phyloP scores from a whole-genome alignment of 2,329 filamentous ascomycete species.

The Mycosphaerella arachidis region DNA sequence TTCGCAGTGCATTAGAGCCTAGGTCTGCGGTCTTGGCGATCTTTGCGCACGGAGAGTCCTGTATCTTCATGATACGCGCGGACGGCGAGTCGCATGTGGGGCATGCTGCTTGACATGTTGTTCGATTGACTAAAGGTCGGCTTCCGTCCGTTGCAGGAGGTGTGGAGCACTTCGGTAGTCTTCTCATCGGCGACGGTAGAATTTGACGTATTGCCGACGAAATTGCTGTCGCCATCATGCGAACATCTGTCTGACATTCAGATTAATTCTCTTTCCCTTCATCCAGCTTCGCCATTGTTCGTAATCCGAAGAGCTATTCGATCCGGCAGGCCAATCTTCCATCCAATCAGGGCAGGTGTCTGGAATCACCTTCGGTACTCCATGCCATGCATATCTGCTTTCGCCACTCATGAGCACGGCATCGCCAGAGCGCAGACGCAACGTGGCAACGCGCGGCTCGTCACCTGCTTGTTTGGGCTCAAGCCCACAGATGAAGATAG shows the following conservation, averaged over 20 bases:
- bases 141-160: no score
- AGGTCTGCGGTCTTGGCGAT: no score
- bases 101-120: no score
- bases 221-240: slow-evolving; percentile 5
- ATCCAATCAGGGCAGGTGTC: slow-evolving; percentile 74
- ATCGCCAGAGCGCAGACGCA: slow-evolving; percentile 78
- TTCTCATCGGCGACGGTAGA: no score
- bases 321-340: slow-evolving; percentile 65
- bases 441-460: slow-evolving; percentile 42
- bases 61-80: no score
- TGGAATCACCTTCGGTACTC: slow-evolving; percentile 79
- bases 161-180: no score
- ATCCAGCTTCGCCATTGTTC: slow-evolving; percentile 82
- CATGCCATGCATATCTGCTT: slow-evolving; percentile 89
- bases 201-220: no score
- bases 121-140: no score
- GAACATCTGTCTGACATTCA: slow-evolving; percentile 88
- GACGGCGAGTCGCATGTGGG: no score
- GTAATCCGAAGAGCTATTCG: slow-evolving; percentile 39
- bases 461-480: slow-evolving; percentile 40
- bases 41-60: no score
- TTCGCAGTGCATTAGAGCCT: no score
- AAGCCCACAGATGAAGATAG: slow-evolving; percentile 77
- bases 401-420: slow-evolving; percentile 82
- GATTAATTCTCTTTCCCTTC: slow-evolving; percentile 77